Percentiles rank a stretch among this genome's conserved stretches.
phyloP scores from a whole-genome alignment of 169 alveolate species.

The Ichthyophthirius multifiliis region DNA sequence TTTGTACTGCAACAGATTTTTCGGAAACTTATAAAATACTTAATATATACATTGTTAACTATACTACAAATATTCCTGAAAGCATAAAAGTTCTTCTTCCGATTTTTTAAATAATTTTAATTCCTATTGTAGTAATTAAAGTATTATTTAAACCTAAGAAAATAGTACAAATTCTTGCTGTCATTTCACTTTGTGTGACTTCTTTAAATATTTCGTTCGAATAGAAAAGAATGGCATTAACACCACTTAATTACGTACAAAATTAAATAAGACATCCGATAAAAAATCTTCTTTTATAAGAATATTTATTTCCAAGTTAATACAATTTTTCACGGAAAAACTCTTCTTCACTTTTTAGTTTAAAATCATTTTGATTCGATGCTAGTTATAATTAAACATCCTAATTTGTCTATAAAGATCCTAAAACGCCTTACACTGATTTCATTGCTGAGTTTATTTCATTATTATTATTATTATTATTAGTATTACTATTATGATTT shows the following conservation, averaged over 20 bases:
- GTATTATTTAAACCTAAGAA: no score
- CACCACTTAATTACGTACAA: not conserved
- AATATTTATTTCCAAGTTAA: not conserved
- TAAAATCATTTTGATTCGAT: no score
- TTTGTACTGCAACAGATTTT: not conserved
- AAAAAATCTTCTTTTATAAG: not conserved
- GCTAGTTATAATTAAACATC: no score
- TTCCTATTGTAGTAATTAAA: no score
- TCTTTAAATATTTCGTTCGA: slow-evolving; percentile 8
- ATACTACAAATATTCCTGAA: not conserved
- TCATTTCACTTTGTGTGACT: not conserved
- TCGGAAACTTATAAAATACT: not conserved
- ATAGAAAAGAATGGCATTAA: slow-evolving; percentile 14
- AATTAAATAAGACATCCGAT: not conserved
- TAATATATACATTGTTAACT: not conserved
- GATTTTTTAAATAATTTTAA: no score
- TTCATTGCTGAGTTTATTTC: not conserved
- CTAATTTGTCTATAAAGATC: no score
- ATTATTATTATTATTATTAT: not conserved
- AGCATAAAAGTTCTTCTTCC: not conserved
- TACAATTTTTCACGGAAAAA: not conserved
- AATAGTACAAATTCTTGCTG: not conserved
- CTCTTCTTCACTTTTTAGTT: not conserved
- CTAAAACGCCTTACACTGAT: no score
- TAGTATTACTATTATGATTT: not conserved